A percentile compares a stretch with the other conserved stretches of the same genome.
phyloP scores from a whole-genome alignment of 768 basidiomycete genomes.

The Lenzites betulinus region DNA sequence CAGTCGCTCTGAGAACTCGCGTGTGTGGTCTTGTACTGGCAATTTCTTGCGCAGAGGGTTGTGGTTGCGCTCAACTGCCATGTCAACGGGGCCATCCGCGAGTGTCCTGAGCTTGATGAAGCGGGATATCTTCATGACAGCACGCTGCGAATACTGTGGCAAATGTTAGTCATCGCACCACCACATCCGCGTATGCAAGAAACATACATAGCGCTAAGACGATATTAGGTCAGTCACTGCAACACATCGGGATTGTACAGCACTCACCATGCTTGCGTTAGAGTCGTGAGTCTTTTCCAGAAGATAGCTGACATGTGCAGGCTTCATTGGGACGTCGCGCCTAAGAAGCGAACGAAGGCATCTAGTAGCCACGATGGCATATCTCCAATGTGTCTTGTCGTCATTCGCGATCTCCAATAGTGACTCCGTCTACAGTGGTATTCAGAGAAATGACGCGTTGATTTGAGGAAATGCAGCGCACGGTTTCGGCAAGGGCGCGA shows the following conservation, averaged over 20 bases:
- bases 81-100: constrained; percentile 52
- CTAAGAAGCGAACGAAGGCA: constrained; percentile 69
- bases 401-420: constrained; percentile 62
- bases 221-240: constrained; percentile 18
- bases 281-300: constrained; percentile 61
- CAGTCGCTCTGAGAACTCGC: constrained; percentile 55
- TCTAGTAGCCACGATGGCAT: constrained; percentile 68
- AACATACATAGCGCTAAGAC: constrained; percentile 58
- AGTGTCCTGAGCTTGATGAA: constrained; percentile 83
- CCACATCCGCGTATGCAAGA: constrained; percentile 8
- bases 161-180: background rate
- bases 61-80: constrained; percentile 59
- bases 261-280: constrained; percentile 65
- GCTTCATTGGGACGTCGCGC: constrained; percentile 55
- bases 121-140: constrained; percentile 74
- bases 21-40: constrained; percentile 47
- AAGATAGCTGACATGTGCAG: constrained; percentile 56
- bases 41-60: constrained; percentile 68
- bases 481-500: constrained; percentile 44
- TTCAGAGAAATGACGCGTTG: constrained; percentile 10
- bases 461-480: constrained; percentile 34
- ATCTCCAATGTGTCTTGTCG: constrained; percentile 75
- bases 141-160: constrained; percentile 66
- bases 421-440: constrained; percentile 36
- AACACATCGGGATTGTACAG: background rate